Evolutionary conservation across 2,329 filamentous ascomycete genomes (phyloP).

Genomic region (Chalaropsis thielavioides): DNA sequence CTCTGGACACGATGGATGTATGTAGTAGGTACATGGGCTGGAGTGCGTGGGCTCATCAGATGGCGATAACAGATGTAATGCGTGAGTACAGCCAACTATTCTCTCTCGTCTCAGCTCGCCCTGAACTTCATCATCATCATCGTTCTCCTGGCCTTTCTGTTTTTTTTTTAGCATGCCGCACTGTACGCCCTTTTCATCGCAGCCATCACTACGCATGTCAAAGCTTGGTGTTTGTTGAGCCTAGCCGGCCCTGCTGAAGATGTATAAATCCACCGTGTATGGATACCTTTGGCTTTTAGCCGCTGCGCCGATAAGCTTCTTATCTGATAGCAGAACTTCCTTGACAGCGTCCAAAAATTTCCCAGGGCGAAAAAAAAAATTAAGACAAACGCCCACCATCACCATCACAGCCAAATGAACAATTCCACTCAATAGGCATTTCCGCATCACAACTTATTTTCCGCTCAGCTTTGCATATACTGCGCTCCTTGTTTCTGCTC

Average conservation of each 20-base stretch:
- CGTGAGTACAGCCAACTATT: not conserved
- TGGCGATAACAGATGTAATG: slow-evolving; percentile 1
- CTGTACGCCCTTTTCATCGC: not conserved
- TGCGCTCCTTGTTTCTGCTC: slow-evolving; percentile 14
- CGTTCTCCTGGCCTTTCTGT: not conserved
- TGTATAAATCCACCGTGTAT: not conserved
- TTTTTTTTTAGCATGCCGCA: not conserved
- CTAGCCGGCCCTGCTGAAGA: not conserved
- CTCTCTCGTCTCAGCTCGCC: not conserved
- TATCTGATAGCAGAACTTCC: slow-evolving; percentile 13
- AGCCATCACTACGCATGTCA: not conserved
- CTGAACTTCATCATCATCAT: not conserved
- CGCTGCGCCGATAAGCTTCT: slow-evolving; percentile 14
- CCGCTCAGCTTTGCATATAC: not conserved
- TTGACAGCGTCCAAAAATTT: slow-evolving; percentile 17
- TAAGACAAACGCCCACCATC: slow-evolving; percentile 10
- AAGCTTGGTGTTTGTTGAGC: not conserved
- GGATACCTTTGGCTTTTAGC: slow-evolving; percentile 10
- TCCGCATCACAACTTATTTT: not conserved
- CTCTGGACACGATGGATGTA: not conserved
- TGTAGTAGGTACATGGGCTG: not conserved
- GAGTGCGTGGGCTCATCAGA: not conserved
- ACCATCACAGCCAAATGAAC: not conserved
- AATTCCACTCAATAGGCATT: not conserved
- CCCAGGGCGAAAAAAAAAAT: slow-evolving; percentile 15